Evolutionary conservation across 2,329 filamentous ascomycete genomes (phyloP).

Genomic region (Aspergillus caelatus): DNA sequence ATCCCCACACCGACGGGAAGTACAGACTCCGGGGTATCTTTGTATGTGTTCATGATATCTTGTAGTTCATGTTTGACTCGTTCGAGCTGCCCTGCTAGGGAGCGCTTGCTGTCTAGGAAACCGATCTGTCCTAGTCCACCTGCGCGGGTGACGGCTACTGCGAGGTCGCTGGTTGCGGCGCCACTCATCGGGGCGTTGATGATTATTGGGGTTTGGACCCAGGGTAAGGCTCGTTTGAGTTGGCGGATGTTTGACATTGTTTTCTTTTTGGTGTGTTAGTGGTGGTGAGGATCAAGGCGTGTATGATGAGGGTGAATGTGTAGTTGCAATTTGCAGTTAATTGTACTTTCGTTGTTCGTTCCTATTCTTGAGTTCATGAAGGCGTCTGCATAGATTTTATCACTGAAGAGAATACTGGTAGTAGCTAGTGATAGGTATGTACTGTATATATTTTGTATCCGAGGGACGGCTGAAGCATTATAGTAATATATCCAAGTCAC

Average conservation of each 20-base stretch:
- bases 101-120: slow-evolving; percentile 8
- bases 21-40: neutral
- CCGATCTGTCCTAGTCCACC: slow-evolving; percentile 22
- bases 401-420: too few species aligned
- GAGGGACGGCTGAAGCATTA: too few species aligned
- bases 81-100: neutral
- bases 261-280: neutral
- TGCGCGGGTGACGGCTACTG: slow-evolving; percentile 14
- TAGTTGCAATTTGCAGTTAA: neutral
- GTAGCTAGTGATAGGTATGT: too few species aligned
- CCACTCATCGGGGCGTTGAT: slow-evolving; percentile 22
- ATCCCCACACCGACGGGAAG: neutral
- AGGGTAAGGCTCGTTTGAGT: slow-evolving; percentile 17
- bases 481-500: too few species aligned
- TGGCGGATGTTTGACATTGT: neutral
- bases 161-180: slow-evolving; percentile 16
- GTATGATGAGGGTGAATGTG: neutral
- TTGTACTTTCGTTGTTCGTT: too few species aligned
- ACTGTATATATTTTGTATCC: too few species aligned
- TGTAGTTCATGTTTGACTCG: slow-evolving; percentile 5
- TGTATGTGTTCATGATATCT: neutral
- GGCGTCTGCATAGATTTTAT: too few species aligned
- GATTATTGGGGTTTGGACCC: slow-evolving; percentile 17
- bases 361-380: too few species aligned
- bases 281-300: neutral